These are phyloP conservation scores for Solanum piurae DNA, from an alignment of 257 asterid genomes.

Conservation along the genomic window DNA sequence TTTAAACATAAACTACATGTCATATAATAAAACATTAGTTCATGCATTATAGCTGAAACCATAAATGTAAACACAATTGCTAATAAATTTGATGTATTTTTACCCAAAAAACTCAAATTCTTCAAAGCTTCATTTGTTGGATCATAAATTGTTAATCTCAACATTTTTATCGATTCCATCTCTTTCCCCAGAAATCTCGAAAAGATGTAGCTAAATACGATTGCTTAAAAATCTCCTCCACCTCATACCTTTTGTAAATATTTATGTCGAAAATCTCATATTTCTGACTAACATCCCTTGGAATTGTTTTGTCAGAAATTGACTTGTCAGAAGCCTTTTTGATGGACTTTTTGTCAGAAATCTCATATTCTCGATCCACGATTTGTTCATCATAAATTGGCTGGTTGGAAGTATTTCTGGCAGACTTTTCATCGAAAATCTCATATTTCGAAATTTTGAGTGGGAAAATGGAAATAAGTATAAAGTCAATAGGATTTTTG, in stretches of 20 bases:
- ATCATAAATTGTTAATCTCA: not conserved
- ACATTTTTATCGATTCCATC: not conserved
- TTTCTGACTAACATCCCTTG: not conserved
- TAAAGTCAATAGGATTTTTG: not conserved
- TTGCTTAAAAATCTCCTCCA: not conserved
- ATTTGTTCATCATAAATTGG: too few relatives aligned
- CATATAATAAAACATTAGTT: not conserved
- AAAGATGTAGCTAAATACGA: not conserved
- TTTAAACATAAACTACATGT: not conserved
- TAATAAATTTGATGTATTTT: not conserved
- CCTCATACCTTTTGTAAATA: not conserved
- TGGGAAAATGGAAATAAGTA: not conserved
- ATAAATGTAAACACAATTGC: not conserved
- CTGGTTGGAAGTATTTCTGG: not conserved
- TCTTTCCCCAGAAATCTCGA: not conserved
- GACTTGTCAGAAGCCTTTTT: too few relatives aligned
- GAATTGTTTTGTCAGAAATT: not conserved
- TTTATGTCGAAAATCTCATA: not conserved
- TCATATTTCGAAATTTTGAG: not conserved
- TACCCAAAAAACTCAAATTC: not conserved
- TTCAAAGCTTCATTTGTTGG: not conserved
- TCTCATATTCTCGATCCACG: not conserved
- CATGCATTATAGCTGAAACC: not conserved
- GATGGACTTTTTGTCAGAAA: not conserved
- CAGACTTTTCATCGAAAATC: not conserved